phyloP scores from a whole-genome alignment of 2,329 filamentous ascomycete species.

The Colletotrichum sp. region DNA sequence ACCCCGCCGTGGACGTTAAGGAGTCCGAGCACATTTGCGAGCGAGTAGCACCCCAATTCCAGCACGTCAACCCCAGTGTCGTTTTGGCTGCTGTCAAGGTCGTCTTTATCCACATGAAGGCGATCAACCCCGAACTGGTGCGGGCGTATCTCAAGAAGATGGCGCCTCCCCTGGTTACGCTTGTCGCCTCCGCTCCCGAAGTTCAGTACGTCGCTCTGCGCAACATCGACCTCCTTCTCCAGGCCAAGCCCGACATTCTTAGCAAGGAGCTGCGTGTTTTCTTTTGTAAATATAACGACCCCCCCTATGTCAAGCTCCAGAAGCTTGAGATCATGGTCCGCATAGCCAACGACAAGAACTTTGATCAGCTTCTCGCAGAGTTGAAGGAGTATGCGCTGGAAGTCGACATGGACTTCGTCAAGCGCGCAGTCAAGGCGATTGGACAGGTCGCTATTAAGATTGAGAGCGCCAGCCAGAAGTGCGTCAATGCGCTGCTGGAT shows the following conservation, averaged over 20 bases:
- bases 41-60: constrained; percentile 93
- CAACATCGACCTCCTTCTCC: constrained; percentile 94
- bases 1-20: constrained; percentile 85
- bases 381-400: constrained; percentile 97
- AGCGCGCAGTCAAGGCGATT: constrained; percentile 92
- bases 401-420: constrained; percentile 99
- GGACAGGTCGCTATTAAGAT: constrained; percentile 99
- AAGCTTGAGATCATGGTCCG: constrained; percentile 99
- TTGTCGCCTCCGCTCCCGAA: constrained; percentile 94
- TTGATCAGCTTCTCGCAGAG: constrained; percentile 91
- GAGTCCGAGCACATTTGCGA: constrained; percentile 99
- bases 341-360: constrained; percentile 97
- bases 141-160: constrained; percentile 96
- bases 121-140: constrained; percentile 77
- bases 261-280: constrained; percentile 98
- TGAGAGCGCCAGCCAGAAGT: constrained; percentile 91
- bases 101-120: constrained; percentile 95
- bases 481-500: constrained; percentile 91
- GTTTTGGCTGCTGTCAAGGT: constrained; percentile 97
- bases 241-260: constrained; percentile 94
- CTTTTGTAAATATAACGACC: constrained; percentile 99
- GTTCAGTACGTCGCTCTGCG: constrained; percentile 96
- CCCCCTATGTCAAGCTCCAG: constrained; percentile 95
- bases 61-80: constrained; percentile 97
- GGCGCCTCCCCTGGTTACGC: constrained; percentile 91